Percentiles rank a stretch among this genome's conserved stretches.
phyloP scores from a whole-genome alignment of 1,284 basidiomycete genomes.

The Puccinia horiana region DNA sequence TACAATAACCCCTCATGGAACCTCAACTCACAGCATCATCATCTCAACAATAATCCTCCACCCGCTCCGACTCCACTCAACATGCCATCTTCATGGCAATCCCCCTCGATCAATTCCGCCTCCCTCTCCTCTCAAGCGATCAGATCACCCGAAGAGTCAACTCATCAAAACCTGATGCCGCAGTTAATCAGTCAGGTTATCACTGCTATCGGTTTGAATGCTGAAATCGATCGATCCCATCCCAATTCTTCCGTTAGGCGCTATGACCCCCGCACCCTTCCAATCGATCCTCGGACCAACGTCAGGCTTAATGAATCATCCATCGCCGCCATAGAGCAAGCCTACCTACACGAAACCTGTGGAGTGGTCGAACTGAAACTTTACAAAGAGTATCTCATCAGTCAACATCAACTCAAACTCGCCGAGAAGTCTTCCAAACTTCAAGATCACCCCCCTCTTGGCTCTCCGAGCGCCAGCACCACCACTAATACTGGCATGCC shows the following conservation, averaged over 20 bases:
- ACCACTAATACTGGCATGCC: background rate
- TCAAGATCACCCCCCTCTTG: constrained; percentile 4
- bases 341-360: constrained; percentile 40
- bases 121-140: background rate
- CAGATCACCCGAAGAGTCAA: constrained; percentile 14
- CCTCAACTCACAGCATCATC: constrained; percentile 21
- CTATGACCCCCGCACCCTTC: constrained; percentile 47
- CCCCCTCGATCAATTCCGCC: constrained; percentile 19
- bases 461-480: constrained; percentile 8
- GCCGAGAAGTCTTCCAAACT: constrained; percentile 17
- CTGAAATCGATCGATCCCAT: constrained; percentile 37
- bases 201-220: constrained; percentile 47
- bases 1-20: constrained; percentile 6
- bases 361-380: constrained; percentile 38
- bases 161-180: constrained; percentile 15
- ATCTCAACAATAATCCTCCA: constrained; percentile 14
- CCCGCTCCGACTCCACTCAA: background rate
- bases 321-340: constrained; percentile 43
- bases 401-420: constrained; percentile 40
- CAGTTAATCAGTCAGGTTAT: constrained; percentile 40
- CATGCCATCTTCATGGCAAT: background rate
- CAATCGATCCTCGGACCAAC: constrained; percentile 41
- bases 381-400: constrained; percentile 46
- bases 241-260: constrained; percentile 22
- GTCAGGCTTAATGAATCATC: constrained; percentile 23